A percentile compares a stretch with the other conserved stretches of the same genome.
Conservation (phyloP, 2,329 filamentous ascomycete species). For the Fusarium incarnatum region DNA sequence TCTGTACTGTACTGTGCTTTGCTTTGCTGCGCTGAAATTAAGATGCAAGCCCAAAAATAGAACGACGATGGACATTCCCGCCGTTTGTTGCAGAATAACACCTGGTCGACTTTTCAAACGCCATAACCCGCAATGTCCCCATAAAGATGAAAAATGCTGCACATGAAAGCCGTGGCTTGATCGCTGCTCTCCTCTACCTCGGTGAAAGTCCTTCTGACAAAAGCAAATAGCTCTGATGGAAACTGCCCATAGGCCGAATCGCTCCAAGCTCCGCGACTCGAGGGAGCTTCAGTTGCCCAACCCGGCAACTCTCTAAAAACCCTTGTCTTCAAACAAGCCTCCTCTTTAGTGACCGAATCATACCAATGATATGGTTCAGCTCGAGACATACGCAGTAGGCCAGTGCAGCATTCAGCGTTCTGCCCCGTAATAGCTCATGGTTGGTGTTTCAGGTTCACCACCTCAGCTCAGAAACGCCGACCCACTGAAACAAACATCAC, state of each 20-base stretch:
- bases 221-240: conserved; percentile 17
- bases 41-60: conserved; percentile 35
- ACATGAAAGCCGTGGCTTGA: conserved; percentile 21
- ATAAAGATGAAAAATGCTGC: conserved; percentile 41
- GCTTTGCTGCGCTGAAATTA: conserved; percentile 31
- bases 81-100: conserved; percentile 39
- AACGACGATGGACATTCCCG: conserved; percentile 19
- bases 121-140: conserved; percentile 36
- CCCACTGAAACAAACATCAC: conserved; percentile 43
- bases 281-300: conserved; percentile 9
- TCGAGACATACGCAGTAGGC: conserved; percentile 28
- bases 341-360: conserved; percentile 28
- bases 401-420: conserved; percentile 22
- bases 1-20: background rate
- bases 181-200: conserved; percentile 12
- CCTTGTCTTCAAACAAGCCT: conserved; percentile 36
- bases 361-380: conserved; percentile 29
- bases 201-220: conserved; percentile 1
- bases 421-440: conserved; percentile 41
- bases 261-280: conserved; percentile 1
- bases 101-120: conserved; percentile 42
- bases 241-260: conserved; percentile 2
- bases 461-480: conserved; percentile 33
- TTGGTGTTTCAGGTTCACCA: conserved; percentile 43
- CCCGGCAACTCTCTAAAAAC: conserved; percentile 24